Evolutionary conservation across 345 rosid genomes (phyloP).

Genomic region (Linum trigynum): DNA sequence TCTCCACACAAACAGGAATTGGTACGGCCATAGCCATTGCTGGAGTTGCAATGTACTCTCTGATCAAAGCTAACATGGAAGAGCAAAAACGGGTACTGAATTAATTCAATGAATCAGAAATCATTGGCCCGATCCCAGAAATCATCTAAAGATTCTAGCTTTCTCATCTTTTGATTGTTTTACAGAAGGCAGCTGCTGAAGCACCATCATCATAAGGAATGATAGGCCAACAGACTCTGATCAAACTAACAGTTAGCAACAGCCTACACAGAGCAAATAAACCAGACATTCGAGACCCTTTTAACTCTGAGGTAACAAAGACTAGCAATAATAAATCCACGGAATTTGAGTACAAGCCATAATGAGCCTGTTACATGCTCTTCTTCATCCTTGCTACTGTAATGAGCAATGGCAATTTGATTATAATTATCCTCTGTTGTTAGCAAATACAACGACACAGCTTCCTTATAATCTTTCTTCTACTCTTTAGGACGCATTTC

Average conservation of each 20-base stretch:
- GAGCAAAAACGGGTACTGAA: constrained; percentile 31
- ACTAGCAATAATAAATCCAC: too few species aligned
- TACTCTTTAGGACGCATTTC: too few species aligned
- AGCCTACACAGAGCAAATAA: neutral
- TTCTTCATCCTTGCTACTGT: too few species aligned
- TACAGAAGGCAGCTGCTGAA: constrained; percentile 29
- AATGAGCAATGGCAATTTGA: too few species aligned
- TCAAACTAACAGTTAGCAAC: neutral
- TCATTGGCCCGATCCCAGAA: neutral
- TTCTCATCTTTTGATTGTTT: neutral
- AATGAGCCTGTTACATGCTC: too few species aligned
- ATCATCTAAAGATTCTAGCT: neutral
- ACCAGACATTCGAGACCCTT: neutral
- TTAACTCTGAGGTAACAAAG: too few species aligned
- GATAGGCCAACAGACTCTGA: constrained; percentile 6
- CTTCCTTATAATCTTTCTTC: too few species aligned
- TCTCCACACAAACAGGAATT: constrained; percentile 45
- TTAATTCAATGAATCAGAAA: neutral
- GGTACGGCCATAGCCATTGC: constrained; percentile 44
- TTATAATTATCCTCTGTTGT: too few species aligned
- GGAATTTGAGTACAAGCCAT: too few species aligned
- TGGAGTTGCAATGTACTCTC: constrained; percentile 41
- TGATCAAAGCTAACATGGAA: constrained; percentile 43
- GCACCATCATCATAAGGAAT: constrained; percentile 16
- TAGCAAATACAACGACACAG: too few species aligned